Conservation (phyloP, 78 protist species). For the slime mould (Dictyostelium discoideum) region DNA sequence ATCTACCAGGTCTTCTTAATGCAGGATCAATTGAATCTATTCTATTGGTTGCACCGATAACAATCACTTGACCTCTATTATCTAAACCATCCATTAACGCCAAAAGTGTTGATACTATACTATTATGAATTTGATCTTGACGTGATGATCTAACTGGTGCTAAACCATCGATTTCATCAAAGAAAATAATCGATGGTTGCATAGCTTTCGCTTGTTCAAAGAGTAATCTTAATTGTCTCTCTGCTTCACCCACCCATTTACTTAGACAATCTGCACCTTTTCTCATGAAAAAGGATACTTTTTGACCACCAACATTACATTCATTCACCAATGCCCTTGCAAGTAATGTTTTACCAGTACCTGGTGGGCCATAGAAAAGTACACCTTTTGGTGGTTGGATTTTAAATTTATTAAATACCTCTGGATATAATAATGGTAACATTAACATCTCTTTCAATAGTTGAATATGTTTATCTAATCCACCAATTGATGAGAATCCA, state of each 20-base stretch:
- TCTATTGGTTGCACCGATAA: slow-evolving; percentile 98
- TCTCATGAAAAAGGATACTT: slow-evolving; percentile 95
- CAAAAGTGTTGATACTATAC: slow-evolving; percentile 92
- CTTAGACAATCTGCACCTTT: slow-evolving; percentile 93
- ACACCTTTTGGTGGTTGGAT: slow-evolving; percentile 82
- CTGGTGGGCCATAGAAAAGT: slow-evolving; percentile 87
- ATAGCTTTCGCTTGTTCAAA: slow-evolving; percentile 90
- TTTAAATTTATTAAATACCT: slow-evolving; percentile 58
- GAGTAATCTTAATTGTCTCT: slow-evolving; percentile 91
- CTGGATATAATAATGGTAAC: slow-evolving; percentile 80
- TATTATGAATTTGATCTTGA: slow-evolving; percentile 92
- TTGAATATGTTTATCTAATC: slow-evolving; percentile 46
- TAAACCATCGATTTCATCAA: slow-evolving; percentile 94
- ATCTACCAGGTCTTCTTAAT: slow-evolving; percentile 93
- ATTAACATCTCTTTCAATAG: slow-evolving; percentile 79
- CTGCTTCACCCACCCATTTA: slow-evolving; percentile 98
- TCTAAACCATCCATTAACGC: slow-evolving; percentile 98
- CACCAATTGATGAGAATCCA: slow-evolving; percentile 64
- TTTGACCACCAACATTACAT: slow-evolving; percentile 82
- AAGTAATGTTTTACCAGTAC: slow-evolving; percentile 83
- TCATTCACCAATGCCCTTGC: slow-evolving; percentile 89
- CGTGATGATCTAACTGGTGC: slow-evolving; percentile 89
- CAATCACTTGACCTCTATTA: slow-evolving; percentile 86
- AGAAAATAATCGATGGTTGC: slow-evolving; percentile 96
- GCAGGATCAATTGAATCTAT: slow-evolving; percentile 97